Evolutionary conservation across 306 rosid species (phyloP), one percentile per base, ranked within the genome.

Genomic region (Rosa chinensis): DNA sequence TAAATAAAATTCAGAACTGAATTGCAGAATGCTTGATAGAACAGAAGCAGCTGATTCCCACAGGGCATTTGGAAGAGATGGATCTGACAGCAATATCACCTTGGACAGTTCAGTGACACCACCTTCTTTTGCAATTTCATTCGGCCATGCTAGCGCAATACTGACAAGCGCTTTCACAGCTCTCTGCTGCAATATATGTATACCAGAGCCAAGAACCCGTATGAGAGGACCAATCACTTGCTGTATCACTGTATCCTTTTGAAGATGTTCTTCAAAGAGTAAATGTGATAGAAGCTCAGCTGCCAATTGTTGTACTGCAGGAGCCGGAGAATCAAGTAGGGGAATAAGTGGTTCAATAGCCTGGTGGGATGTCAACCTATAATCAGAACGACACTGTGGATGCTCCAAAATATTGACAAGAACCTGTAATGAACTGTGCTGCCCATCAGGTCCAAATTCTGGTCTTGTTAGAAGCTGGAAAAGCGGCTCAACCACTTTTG

Each of bases 1-100:
- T 85, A 96, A 85, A 89, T 93, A 96, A 86, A 85, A 96, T 83
- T 96, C 99, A 59, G 99, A 96, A 82, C 99, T 96, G 80, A 93
- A 96, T 79, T 96, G 99, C 84, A 96, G 91, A 82, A 96, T 90
- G 84, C 96, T 90, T 72, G 99, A 78, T 85, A 96, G 77, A 84
- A 96, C 97, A n/a, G 94, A 85, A 74, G 99, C 98, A 79, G 94
- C 97, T 79, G 98, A 93, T 81, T 96, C 99, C 99, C 99, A 96
- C 81, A 96, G 79, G 61, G 98, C 89, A 82, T 96, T 97, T 59
- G 99, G 98, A 85, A 93, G 93, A 48, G 97, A 93, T 84, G 97
- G 98, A 80, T 96, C 99, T 39, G 96, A 89, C 79, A 89, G 98
- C 82, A 96, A 78, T 84, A 96, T 93, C 83, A 96, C 99, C 90